phyloP scores from a whole-genome alignment of 179 eudicot species.

The Beta corolliflora region DNA sequence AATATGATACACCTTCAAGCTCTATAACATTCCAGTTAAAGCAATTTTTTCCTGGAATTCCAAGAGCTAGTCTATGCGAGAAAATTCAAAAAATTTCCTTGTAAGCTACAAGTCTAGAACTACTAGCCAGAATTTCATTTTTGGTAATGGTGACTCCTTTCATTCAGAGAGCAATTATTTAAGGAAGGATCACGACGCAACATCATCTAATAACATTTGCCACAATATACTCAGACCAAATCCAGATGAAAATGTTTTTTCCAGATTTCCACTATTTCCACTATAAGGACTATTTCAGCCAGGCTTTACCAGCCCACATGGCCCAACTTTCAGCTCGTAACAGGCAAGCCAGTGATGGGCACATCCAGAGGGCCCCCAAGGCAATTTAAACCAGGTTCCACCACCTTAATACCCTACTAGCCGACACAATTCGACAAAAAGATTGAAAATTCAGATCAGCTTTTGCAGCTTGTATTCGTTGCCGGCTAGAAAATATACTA shows the following conservation, averaged over 20 bases:
- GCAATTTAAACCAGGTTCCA: neutral
- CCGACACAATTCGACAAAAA: neutral
- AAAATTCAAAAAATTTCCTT: neutral
- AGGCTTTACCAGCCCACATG: neutral
- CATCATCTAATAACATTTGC: neutral
- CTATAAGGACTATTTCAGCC: neutral
- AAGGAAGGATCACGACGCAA: no score
- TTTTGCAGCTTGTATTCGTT: no score
- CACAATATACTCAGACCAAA: neutral
- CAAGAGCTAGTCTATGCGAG: neutral
- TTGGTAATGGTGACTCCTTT: neutral
- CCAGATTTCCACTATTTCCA: neutral
- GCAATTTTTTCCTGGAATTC: neutral
- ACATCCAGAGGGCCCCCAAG: neutral
- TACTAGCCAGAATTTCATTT: neutral
- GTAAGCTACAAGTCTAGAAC: neutral
- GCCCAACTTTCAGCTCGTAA: constrained; percentile 13
- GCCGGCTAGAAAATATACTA: no score
- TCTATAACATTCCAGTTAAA: neutral
- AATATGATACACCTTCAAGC: neutral
- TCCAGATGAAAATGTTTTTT: neutral
- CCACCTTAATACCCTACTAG: neutral
- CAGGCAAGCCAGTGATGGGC: neutral
- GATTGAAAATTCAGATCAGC: no score
- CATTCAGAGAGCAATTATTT: neutral